phyloP scores from a whole-genome alignment of 2,329 filamentous ascomycete species.

The Dothistroma pini region DNA sequence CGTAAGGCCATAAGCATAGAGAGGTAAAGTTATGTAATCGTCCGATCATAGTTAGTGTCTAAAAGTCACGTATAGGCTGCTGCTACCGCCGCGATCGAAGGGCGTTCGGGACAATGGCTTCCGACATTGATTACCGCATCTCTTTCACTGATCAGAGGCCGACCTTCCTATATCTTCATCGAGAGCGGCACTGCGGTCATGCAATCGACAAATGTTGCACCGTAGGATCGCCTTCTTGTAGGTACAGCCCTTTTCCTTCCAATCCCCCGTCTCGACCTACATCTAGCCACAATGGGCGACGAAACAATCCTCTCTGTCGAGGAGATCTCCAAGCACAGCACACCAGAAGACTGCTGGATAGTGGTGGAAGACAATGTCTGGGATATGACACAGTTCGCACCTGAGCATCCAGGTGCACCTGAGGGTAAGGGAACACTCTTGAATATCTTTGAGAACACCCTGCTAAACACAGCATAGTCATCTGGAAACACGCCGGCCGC shows the following conservation, averaged over 20 bases:
- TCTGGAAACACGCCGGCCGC: conserved; percentile 51
- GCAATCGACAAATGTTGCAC: not conserved
- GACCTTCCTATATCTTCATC: not conserved
- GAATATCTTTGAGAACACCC: conserved; percentile 13
- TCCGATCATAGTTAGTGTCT: too few relatives aligned
- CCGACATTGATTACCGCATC: not conserved
- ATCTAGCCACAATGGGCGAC: conserved; percentile 12
- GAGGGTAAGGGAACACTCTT: conserved; percentile 38
- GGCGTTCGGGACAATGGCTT: not conserved
- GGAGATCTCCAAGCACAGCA: conserved; percentile 32
- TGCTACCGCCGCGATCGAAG: too few relatives aligned
- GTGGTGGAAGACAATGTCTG: conserved; percentile 65
- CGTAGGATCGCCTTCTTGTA: not conserved
- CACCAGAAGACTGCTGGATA: conserved; percentile 53
- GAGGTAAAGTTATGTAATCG: too few relatives aligned
- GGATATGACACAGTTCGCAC: conserved; percentile 64
- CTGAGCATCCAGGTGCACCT: conserved; percentile 58
- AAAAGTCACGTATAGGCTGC: too few relatives aligned
- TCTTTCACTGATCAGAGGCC: not conserved
- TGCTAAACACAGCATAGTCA: conserved; percentile 34
- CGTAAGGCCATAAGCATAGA: too few relatives aligned
- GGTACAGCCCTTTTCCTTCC: not conserved
- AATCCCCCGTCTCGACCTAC: not conserved
- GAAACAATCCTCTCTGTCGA: conserved; percentile 21
- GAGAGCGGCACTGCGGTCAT: not conserved